Evolutionary conservation across 768 basidiomycete genomes (phyloP).

Genomic region (Termitomyces sp.): DNA sequence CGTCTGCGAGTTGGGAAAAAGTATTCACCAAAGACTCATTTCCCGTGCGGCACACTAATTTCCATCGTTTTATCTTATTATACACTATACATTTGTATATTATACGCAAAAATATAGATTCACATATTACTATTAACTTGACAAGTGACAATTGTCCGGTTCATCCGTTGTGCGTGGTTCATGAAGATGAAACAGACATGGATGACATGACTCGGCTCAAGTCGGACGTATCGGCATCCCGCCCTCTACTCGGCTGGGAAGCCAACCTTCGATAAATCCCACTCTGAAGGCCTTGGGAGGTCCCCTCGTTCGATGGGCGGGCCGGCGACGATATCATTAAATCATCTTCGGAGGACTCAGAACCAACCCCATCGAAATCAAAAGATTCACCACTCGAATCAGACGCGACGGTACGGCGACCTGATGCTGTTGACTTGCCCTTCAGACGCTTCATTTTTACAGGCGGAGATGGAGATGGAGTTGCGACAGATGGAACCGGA

Average conservation of each 20-base stretch:
- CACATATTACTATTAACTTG: not conserved
- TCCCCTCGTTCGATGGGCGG: not conserved
- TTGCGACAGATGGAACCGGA: not conserved
- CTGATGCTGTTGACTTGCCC: constrained; percentile 2
- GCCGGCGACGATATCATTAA: not conserved
- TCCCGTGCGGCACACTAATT: not conserved
- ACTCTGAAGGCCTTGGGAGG: not conserved
- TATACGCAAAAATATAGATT: not conserved
- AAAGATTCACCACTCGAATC: constrained; percentile 19
- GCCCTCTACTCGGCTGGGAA: not conserved
- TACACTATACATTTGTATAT: constrained; percentile 1
- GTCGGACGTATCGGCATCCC: not conserved
- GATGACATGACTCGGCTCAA: constrained; percentile 11
- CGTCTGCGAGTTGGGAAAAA: constrained; percentile 41
- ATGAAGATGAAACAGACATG: constrained; percentile 11
- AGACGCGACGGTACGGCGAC: not conserved
- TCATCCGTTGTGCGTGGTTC: constrained; percentile 13
- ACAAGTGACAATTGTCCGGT: not conserved
- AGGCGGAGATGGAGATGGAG: not conserved
- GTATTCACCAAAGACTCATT: constrained; percentile 25
- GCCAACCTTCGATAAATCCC: not conserved
- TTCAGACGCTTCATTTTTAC: not conserved
- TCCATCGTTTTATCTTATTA: not conserved
- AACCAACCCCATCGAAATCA: constrained; percentile 14
- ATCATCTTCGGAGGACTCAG: constrained; percentile 8